A percentile compares a stretch with the other conserved stretches of the same genome.
Conservation (phyloP, 345 rosid species). For the Melaleuca quinquenervia region DNA sequence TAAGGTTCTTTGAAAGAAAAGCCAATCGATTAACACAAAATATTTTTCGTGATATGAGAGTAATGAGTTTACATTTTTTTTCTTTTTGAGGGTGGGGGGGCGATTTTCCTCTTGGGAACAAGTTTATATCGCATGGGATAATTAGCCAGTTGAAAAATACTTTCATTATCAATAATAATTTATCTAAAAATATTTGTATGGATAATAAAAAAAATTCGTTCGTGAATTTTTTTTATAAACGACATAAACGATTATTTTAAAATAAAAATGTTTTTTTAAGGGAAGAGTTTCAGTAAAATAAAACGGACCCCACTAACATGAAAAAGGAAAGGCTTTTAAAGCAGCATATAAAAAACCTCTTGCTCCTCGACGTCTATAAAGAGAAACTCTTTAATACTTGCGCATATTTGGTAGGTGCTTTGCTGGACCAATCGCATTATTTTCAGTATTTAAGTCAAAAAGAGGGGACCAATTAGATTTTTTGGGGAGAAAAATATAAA, state of each 20-base stretch:
- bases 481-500: neutral
- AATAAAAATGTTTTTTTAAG: too few relatives aligned
- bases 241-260: too few relatives aligned
- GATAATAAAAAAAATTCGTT: accelerated
- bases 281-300: neutral
- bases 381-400: neutral
- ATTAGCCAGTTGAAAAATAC: neutral
- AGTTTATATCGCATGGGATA: neutral
- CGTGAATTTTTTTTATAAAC: neutral
- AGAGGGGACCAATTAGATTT: neutral
- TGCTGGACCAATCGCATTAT: neutral
- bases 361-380: neutral
- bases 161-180: neutral
- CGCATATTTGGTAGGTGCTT: neutral
- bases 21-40: neutral
- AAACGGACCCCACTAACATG: neutral
- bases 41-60: neutral
- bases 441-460: neutral
- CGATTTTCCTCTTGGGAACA: too few relatives aligned
- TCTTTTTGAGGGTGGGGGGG: too few relatives aligned
- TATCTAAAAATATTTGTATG: neutral
- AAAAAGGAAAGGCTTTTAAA: neutral
- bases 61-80: neutral
- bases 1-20: neutral
- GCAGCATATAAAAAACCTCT: neutral